These are phyloP conservation scores for Scutellaria minor DNA, from an alignment of 257 asterid genomes.

Conservation along the genomic window DNA sequence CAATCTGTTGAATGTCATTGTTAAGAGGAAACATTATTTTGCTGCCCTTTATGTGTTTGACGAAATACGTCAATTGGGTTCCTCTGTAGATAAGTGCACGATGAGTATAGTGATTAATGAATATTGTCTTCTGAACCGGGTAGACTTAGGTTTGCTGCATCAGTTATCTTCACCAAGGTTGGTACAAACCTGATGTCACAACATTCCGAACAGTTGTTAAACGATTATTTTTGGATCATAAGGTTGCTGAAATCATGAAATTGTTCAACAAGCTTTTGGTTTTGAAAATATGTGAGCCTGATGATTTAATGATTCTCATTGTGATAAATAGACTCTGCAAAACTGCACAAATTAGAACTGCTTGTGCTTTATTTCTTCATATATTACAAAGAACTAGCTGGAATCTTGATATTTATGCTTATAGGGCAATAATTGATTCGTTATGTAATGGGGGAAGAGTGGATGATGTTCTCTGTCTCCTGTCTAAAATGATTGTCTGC, in stretches of 20 bases:
- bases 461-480: slow-evolving; percentile 33
- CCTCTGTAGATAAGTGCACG: slow-evolving; percentile 19
- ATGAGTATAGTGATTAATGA: slow-evolving; percentile 21
- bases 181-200: slow-evolving; percentile 11
- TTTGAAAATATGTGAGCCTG: slow-evolving; percentile 19
- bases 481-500: slow-evolving; percentile 23
- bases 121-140: slow-evolving; percentile 11
- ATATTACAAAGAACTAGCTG: slow-evolving; percentile 9
- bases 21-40: slow-evolving; percentile 15
- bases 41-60: slow-evolving; percentile 24
- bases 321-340: slow-evolving; percentile 38
- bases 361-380: slow-evolving; percentile 19
- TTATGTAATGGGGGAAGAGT: slow-evolving; percentile 33
- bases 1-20: slow-evolving; percentile 6
- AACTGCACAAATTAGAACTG: slow-evolving; percentile 16
- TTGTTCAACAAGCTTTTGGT: slow-evolving; percentile 19
- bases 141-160: background rate
- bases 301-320: slow-evolving; percentile 17
- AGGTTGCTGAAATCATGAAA: background rate
- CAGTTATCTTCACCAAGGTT: slow-evolving; percentile 16
- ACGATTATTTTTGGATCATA: slow-evolving; percentile 26
- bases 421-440: slow-evolving; percentile 19
- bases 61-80: slow-evolving; percentile 19
- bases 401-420: slow-evolving; percentile 25
- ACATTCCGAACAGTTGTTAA: background rate